Conservation (phyloP, 257 asterid genomes). For the Dorcoceras hygrometricum region DNA sequence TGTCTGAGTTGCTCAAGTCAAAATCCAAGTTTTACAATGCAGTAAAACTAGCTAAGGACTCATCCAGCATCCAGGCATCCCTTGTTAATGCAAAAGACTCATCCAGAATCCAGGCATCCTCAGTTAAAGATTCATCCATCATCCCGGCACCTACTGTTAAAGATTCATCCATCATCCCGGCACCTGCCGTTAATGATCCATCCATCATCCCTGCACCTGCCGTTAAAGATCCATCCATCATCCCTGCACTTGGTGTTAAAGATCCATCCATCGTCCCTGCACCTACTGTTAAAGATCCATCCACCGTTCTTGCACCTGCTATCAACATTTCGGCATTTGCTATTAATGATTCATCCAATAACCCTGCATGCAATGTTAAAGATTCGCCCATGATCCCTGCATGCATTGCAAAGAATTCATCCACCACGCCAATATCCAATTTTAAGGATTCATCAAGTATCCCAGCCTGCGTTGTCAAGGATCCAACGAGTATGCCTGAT, state of each 20-base stretch:
- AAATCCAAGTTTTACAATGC: slow-evolving; percentile 39
- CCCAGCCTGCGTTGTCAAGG: background rate
- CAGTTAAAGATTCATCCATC: background rate
- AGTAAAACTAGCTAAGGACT: slow-evolving; percentile 28
- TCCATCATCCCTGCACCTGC: background rate
- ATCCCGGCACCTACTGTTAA: background rate
- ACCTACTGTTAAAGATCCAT: no score
- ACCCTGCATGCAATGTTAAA: background rate
- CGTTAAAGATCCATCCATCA: no score
- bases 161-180: no score
- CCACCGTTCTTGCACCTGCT: no score
- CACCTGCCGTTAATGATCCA: background rate
- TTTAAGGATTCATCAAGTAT: no score
- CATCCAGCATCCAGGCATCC: slow-evolving; percentile 7
- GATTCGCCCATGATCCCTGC: background rate
- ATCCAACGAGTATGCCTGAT: no score
- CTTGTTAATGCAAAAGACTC: background rate
- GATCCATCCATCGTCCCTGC: no score
- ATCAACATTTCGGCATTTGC: no score
- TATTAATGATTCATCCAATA: background rate
- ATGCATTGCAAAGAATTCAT: background rate
- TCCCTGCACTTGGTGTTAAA: no score
- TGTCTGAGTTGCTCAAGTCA: slow-evolving; percentile 45
- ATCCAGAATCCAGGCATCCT: background rate
- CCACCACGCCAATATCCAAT: no score